These are phyloP conservation scores for Nothophoma quercina DNA, from an alignment of 2,329 filamentous ascomycete genomes.

Conservation along the genomic window DNA sequence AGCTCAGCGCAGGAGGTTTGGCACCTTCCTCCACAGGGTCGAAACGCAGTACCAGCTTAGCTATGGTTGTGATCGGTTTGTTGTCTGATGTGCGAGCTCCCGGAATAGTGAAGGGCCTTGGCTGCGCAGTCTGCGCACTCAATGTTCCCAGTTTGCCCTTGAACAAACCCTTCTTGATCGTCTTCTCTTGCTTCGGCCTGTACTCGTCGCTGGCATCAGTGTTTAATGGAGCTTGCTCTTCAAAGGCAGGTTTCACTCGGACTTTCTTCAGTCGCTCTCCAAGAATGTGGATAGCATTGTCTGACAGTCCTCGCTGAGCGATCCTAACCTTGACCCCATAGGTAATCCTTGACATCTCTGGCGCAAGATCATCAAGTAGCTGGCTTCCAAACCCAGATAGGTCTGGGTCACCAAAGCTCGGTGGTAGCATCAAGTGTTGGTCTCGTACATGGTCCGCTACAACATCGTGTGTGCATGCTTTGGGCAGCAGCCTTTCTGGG, in stretches of 20 bases:
- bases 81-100: conserved; percentile 48
- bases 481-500: conserved; percentile 66
- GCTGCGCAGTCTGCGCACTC: conserved; percentile 65
- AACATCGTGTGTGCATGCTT: conserved; percentile 63
- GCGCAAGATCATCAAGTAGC: conserved; percentile 67
- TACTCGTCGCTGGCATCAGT: conserved; percentile 59
- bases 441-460: conserved; percentile 61
- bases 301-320: conserved; percentile 48
- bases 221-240: conserved; percentile 67
- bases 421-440: conserved; percentile 66
- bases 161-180: conserved; percentile 66
- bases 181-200: conserved; percentile 64
- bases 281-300: conserved; percentile 54
- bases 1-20: conserved; percentile 62
- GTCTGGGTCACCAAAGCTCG: conserved; percentile 66
- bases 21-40: conserved; percentile 61
- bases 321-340: conserved; percentile 64
- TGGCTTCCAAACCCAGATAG: conserved; percentile 58
- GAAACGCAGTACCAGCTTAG: conserved; percentile 66
- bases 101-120: conserved; percentile 62
- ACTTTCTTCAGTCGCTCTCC: conserved; percentile 62
- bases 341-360: conserved; percentile 67
- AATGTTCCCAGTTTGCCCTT: conserved; percentile 66
- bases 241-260: conserved; percentile 65
- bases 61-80: conserved; percentile 60